Conservation (phyloP, 192 early-diverging fungal species). For the Physocladia obscura region DNA sequence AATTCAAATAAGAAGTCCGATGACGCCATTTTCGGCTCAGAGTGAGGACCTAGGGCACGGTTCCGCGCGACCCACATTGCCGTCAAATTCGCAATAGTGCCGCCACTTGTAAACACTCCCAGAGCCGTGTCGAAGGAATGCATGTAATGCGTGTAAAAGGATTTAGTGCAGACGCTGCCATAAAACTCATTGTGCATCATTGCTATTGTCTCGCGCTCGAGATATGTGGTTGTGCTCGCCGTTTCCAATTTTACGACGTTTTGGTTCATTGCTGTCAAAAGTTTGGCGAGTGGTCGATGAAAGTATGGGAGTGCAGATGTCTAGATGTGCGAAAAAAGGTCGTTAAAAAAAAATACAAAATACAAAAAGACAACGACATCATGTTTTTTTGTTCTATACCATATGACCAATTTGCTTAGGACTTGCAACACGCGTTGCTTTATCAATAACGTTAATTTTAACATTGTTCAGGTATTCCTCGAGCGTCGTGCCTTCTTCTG, state of each 20-base stretch:
- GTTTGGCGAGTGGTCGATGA: conserved; percentile 50
- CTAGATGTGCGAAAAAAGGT: no score
- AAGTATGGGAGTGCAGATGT: conserved; percentile 58
- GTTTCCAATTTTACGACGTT: conserved; percentile 64
- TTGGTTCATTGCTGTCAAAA: conserved; percentile 58
- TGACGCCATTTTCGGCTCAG: conserved; percentile 32
- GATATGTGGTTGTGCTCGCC: conserved; percentile 52
- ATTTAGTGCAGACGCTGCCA: neutral
- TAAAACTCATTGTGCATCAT: conserved; percentile 60
- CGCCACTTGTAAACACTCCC: conserved; percentile 52
- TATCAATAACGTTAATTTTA: conserved; percentile 53
- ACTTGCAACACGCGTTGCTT: conserved; percentile 47
- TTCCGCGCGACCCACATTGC: conserved; percentile 63
- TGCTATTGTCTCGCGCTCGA: conserved; percentile 52
- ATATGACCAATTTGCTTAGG: conserved; percentile 61
- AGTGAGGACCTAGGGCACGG: conserved; percentile 35
- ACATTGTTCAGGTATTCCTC: conserved; percentile 48
- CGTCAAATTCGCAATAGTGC: conserved; percentile 60
- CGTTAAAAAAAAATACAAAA: conserved; percentile 5
- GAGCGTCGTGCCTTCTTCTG: conserved; percentile 24
- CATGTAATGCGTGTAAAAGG: conserved; percentile 49
- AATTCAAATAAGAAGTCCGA: conserved; percentile 51
- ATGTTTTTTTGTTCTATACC: no score
- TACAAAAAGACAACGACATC: no score
- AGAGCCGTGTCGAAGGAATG: conserved; percentile 41